Conservation (phyloP, 2,329 filamentous ascomycete genomes). For the Claviceps purpurea region DNA sequence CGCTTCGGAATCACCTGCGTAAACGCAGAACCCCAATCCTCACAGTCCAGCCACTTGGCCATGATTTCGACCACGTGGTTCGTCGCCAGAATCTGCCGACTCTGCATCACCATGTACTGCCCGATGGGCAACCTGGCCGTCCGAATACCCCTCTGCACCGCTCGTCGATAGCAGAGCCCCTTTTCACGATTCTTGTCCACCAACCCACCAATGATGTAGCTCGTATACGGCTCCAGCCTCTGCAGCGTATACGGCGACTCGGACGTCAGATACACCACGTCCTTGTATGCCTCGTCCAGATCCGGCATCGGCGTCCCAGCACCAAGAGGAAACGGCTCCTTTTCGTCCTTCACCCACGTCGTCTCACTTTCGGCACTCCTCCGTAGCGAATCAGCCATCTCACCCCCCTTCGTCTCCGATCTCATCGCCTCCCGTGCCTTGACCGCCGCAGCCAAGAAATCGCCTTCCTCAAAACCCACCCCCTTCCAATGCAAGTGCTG, state of each 20-base stretch:
- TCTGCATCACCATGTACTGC: conserved; percentile 87
- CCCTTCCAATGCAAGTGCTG: conserved; percentile 71
- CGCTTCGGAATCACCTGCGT: conserved; percentile 76
- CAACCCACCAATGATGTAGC: conserved; percentile 84
- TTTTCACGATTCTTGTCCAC: conserved; percentile 97
- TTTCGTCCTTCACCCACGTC: conserved; percentile 19
- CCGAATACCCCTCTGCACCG: conserved; percentile 59
- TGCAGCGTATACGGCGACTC: conserved; percentile 81
- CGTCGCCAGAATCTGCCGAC: conserved; percentile 73
- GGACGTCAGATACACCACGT: conserved; percentile 76
- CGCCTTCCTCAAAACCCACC: conserved; percentile 56
- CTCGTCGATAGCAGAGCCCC: conserved; percentile 78
- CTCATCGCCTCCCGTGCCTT: conserved; percentile 57
- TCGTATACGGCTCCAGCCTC: conserved; percentile 72
- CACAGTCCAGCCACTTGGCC: conserved; percentile 78
- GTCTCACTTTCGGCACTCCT: conserved; percentile 17
- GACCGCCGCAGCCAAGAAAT: conserved; percentile 58
- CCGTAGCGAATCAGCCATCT: conserved; percentile 45
- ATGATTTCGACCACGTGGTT: conserved; percentile 98
- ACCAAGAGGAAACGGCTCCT: conserved; percentile 20
- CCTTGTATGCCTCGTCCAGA: conserved; percentile 20
- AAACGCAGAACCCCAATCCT: conserved; percentile 87
- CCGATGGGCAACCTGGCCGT: conserved; percentile 90
- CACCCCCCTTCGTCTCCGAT: conserved; percentile 27
- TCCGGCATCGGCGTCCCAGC: conserved; percentile 17